These are phyloP conservation scores for Auriscalpium orientale DNA, from an alignment of 768 basidiomycete species.

Conservation along the genomic window DNA sequence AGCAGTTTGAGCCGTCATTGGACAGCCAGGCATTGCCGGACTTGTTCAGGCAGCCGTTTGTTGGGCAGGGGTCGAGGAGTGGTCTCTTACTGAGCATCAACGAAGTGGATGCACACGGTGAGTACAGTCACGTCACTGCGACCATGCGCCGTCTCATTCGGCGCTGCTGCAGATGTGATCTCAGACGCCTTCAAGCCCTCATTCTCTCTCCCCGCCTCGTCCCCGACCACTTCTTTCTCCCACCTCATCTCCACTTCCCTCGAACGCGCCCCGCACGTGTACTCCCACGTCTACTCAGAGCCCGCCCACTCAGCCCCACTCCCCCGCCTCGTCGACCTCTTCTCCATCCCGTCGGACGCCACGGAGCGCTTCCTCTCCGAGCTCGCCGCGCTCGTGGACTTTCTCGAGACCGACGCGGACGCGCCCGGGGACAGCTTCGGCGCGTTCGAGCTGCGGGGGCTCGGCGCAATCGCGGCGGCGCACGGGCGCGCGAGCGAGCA, in stretches of 20 bases:
- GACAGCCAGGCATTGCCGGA: constrained; percentile 22
- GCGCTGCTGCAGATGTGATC: constrained; percentile 39
- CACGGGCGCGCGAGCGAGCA: constrained; percentile 48
- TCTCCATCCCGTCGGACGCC: constrained; percentile 33
- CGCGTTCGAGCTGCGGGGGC: constrained; percentile 48
- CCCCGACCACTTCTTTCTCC: constrained; percentile 34
- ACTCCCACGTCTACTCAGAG: constrained; percentile 42
- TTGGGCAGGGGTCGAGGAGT: constrained; percentile 46
- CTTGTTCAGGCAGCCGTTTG: constrained; percentile 33
- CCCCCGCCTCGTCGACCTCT: constrained; percentile 32
- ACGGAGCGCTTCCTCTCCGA: constrained; percentile 34
- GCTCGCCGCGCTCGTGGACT: constrained; percentile 41
- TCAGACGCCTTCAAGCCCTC: constrained; percentile 43
- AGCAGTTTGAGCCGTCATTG: constrained; percentile 42
- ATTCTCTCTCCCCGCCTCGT: constrained; percentile 32
- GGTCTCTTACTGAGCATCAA: constrained; percentile 50
- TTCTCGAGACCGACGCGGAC: constrained; percentile 38
- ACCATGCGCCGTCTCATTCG: no score
- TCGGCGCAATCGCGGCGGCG: constrained; percentile 38
- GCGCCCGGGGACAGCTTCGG: constrained; percentile 43
- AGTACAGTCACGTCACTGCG: constrained; percentile 8
- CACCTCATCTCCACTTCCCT: constrained; percentile 51
- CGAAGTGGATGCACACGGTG: constrained; percentile 49
- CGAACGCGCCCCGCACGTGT: constrained; percentile 50
- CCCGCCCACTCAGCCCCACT: constrained; percentile 23